phyloP scores from a whole-genome alignment of 2,329 filamentous ascomycete genomes.

The Ophiostoma tasmaniense region DNA sequence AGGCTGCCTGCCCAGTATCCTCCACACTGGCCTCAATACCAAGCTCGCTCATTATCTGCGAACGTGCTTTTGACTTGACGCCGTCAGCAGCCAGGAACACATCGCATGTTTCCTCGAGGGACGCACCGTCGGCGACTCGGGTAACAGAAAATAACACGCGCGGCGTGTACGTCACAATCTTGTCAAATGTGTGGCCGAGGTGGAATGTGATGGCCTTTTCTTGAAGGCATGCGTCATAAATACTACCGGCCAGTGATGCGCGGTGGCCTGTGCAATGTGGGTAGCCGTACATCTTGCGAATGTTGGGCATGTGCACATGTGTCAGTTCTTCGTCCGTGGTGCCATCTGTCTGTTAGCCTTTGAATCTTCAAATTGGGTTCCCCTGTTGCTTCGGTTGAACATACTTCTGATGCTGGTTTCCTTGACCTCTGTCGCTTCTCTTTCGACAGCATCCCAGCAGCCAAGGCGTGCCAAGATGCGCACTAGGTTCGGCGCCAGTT shows the following conservation, averaged over 20 bases:
- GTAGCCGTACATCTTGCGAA: constrained; percentile 53
- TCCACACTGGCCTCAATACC: constrained; percentile 38
- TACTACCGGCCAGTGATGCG: background rate
- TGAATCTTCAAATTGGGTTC: no score
- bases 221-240: background rate
- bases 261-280: constrained; percentile 44
- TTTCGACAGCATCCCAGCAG: background rate
- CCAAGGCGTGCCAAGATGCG: background rate
- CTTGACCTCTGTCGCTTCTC: background rate
- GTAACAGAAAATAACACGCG: background rate
- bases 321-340: constrained; percentile 59
- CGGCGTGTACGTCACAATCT: background rate
- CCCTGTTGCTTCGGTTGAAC: no score
- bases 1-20: constrained; percentile 68
- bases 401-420: background rate
- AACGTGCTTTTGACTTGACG: constrained; percentile 39
- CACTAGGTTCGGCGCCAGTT: background rate
- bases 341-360: constrained; percentile 58
- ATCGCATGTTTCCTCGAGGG: background rate
- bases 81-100: background rate
- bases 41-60: constrained; percentile 46
- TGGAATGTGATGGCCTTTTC: background rate
- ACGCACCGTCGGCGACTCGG: background rate
- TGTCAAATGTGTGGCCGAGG: background rate
- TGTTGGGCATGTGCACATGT: constrained; percentile 51